Base-by-base conservation (phyloP, 2,329 filamentous ascomycete species). In the Fusarium chuoi region DNA sequence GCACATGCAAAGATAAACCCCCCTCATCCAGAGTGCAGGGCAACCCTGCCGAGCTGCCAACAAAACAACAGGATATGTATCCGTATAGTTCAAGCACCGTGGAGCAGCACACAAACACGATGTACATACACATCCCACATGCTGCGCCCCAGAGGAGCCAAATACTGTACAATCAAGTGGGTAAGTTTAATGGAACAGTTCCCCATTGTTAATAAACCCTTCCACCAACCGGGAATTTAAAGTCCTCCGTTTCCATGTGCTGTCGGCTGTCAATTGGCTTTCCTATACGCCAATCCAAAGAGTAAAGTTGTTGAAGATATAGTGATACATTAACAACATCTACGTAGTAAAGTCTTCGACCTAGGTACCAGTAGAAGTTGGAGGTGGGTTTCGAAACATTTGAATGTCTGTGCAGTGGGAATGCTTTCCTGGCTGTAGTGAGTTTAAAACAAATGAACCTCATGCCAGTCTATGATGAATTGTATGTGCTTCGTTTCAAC, bases 51-150 rank as follows among this genome's bases (percentile, higher is more conserved):
- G 39, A 41, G 46, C 15, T 55, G 65, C 65, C 59, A 58, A 65
- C 65, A 51, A 58, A 65, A 70, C 48, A 72, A 61, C 57, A 30
- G 44, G 57, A 66, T 39, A 64, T 75, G 70, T 78, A n/a, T n/a
- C n/a, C n/a, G n/a, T n/a, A 68, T 70, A 66, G 65, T 74, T 64
- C 36, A 59, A 64, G 61, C 60, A 48, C 30, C 65, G 66, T 71
- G 67, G 65, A 75, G 72, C 72, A 70, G 75, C 28, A 62, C 45
- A 75, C 72, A 70, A 70, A 49, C 71, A 68, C 70, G 52, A 67
- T 45, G 61, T 70, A 70, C 51, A 13, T 70, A 70, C 51, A 13
- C 51, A 49, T 68, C 67, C 59, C 62, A 54, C 55, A 62, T 49
- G 57, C 63, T 65, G 59, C 73, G 71, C 63, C 71, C 62, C 71